Evolutionary conservation across 2,329 filamentous ascomycete genomes (phyloP), one percentile per base, ranked within the genome.

Genomic region (Fusarium chuoi): DNA sequence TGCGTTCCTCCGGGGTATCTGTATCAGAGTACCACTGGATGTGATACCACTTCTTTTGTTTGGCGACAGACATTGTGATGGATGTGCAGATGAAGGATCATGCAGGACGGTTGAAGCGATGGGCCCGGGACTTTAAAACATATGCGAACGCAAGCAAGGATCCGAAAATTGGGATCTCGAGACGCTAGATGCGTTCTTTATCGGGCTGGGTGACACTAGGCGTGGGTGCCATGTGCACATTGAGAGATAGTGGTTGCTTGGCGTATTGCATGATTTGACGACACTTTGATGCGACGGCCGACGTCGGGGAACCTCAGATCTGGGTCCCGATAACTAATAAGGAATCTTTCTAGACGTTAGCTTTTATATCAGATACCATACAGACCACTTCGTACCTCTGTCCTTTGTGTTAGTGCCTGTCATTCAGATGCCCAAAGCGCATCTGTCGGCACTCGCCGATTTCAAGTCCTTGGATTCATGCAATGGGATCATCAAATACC

Each of bases 21-120:
- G 51, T 62, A 46, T 68, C 62, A 13, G 62, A 62, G 7, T 62
- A 70, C 71, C 72, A 75, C 36, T 57, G 45, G n/a, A 67, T 56
- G 4, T 69, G 64, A 39, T 69, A 69, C 66, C 66, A 69, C 64
- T 69, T 68, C 54, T 68, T 57, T 59, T 39, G 41, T 48, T 62
- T 62, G 30, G 11, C 45, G 24, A 38, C 67, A 24, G 67, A 24
- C 67, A 70, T 70, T 39, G 44, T 45, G 26, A 35, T 20, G 3
- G 45, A 45, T 36, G n/a, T 62, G 51, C 26, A 46, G 36, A 65
- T 38, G 42, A 22, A 20, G 26, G 26, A 45, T 30, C 28, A 36
- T 44, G 42, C 41, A 59, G 24, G 59, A n/a, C 18, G 3, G 36
- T 35, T 35, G n/a, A 5, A 36, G 42, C 24, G 51, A 45, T 39